A percentile compares a stretch with the other conserved stretches of the same genome.
These are phyloP conservation scores for Westerdykella sp. DNA, from an alignment of 2,329 filamentous ascomycete species.

Conservation along the genomic window DNA sequence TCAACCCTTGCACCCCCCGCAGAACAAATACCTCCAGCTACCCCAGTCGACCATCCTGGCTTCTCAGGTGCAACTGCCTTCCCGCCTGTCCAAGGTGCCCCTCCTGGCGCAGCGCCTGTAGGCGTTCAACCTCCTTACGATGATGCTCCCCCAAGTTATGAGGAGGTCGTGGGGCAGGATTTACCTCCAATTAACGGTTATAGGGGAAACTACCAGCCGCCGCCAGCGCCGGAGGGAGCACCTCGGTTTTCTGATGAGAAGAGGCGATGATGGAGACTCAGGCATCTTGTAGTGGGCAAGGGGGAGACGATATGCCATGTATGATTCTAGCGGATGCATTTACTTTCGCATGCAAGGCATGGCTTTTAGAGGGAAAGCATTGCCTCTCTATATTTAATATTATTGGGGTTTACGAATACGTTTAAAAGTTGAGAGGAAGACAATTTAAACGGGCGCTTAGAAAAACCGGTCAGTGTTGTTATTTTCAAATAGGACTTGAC, in stretches of 20 bases:
- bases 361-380: no score
- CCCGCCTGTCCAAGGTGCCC: conserved; percentile 14
- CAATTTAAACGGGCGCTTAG: no score
- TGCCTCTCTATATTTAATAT: no score
- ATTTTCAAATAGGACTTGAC: no score
- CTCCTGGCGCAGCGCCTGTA: conserved; percentile 15
- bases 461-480: no score
- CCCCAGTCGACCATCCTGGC: conserved; percentile 15
- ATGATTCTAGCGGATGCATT: conserved; percentile 2
- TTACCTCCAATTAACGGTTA: conserved; percentile 67
- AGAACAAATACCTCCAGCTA: conserved; percentile 3
- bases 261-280: conserved; percentile 17
- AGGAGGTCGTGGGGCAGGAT: conserved; percentile 80
- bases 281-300: not conserved
- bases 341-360: conserved; percentile 17
- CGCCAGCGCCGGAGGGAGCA: conserved; percentile 34
- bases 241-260: conserved; percentile 35
- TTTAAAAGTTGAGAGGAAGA: no score
- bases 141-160: conserved; percentile 89
- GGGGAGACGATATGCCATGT: not conserved
- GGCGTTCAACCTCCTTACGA: conserved; percentile 47
- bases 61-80: conserved; percentile 15
- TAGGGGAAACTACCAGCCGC: conserved; percentile 57
- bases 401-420: no score
- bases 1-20: conserved; percentile 15